Evolutionary conservation across 2,329 filamentous ascomycete species (phyloP), one percentile per base, ranked within the genome.

Genomic region (Trichoderma oligosporum): DNA sequence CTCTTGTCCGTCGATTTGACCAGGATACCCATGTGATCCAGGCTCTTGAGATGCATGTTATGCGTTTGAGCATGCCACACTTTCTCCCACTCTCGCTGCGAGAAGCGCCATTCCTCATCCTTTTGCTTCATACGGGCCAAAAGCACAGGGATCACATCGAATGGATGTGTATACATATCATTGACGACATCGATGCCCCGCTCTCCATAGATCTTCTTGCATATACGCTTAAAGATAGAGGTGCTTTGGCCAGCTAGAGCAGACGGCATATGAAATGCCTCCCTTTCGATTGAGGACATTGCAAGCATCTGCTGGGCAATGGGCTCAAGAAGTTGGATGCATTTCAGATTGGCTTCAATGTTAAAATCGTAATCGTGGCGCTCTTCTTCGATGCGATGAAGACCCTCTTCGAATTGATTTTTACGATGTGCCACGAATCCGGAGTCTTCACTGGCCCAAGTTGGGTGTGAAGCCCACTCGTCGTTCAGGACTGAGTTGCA

Each of bases 331-430:
- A 99, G 85, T 72, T 97, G 94, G 59, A 99, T 96, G 48, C 94
- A 97, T 64, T 96, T 92, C 60, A 88, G 84, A 67, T 94, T 96
- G 7, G 91, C 89, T 74, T 99, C 94, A 53, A 99, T 97, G 69
- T 97, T 94, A 74, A 95, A 96, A 71, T 99, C 94, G 66, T 99
- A 99, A 69, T 99, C 94, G 68, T 99, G 94, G 4, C 94, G 88
- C 71, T 99, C 94, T 73, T 99, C 94, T 73, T 99, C 94, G 60
- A 99, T 97, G 18, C 94, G 83, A 69, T 99, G 94, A 7, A 99
- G 83, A 29, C 89, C 89, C 72, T 99, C 94, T 71, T 99, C 94
- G 62, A 88, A 96, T 55, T 88, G 84, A 66, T 99, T 99, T 81
- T 99, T 99, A 61, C 93, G 85, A 74, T 99, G 94, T 11, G 94